Evolutionary conservation across 2,329 filamentous ascomycete genomes (phyloP).

Genomic region (Phoma sp.): DNA sequence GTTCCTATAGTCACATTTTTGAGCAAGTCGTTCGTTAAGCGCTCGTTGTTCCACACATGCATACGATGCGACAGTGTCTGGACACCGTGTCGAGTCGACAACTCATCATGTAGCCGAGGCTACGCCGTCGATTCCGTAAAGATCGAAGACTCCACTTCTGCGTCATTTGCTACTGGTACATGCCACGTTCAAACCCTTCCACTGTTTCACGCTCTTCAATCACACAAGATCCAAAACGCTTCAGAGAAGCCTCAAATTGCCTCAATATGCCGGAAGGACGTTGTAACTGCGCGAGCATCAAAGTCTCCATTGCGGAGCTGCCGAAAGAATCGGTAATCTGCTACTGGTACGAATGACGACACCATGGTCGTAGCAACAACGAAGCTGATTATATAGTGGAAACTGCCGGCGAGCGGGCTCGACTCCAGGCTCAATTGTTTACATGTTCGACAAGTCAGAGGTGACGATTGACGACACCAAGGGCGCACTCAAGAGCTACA

Average conservation of each 20-base stretch:
- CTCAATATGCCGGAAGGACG: conserved; percentile 33
- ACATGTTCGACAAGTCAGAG: conserved; percentile 26
- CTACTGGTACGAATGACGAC: conserved; percentile 32
- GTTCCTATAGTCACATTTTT: neutral
- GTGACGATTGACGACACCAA: conserved; percentile 32
- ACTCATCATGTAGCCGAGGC: conserved; percentile 6
- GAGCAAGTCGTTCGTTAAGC: neutral
- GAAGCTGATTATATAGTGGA: conserved; percentile 19
- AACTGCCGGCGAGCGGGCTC: conserved; percentile 41
- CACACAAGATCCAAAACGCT: neutral
- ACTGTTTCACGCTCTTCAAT: too few species aligned
- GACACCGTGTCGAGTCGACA: neutral
- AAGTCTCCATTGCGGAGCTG: conserved; percentile 29
- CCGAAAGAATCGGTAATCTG: conserved; percentile 34
- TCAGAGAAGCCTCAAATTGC: neutral
- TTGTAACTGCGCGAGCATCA: conserved; percentile 42
- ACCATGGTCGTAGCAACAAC: neutral
- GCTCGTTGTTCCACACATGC: neutral
- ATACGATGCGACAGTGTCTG: neutral
- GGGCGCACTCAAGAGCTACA: conserved; percentile 31
- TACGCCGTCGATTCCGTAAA: neutral
- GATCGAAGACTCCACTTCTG: neutral
- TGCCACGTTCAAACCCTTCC: neutral
- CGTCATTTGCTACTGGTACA: neutral
- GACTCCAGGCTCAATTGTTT: conserved; percentile 29